Base-by-base conservation (phyloP, 345 rosid species). In the Physaria fendleri region DNA sequence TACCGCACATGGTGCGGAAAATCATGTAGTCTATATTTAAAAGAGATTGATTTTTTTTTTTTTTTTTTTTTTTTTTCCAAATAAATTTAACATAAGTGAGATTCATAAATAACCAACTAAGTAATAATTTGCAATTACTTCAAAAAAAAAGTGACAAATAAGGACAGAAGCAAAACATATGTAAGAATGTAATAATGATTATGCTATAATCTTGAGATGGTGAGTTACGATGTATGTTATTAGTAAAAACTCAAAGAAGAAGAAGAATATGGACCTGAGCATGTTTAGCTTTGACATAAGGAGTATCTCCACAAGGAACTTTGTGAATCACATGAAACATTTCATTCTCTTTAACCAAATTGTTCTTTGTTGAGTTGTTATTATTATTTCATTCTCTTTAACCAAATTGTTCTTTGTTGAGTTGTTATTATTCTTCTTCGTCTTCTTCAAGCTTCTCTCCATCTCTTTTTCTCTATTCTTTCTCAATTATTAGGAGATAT, bases 261-360 rank as follows among this genome's bases (percentile, higher is more conserved):
- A 46, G 11, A 46, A 11, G 27, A 37, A 35, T 13, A 11, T 43
- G 12, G 10, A 85, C 98, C 98, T 91, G 96, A 28, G 96, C 95
- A 59, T 78, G 86, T 65, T 91, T 91, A 48, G 96, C 98, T 70
- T 74, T 71, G 16, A 84, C 95, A 68, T 91, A 91, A 22, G 95
- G 95, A 54, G 88, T 74, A 62, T 88, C 98, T 3, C 98, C 98
- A 12, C 74, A 63, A 35, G 96, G 96, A 63, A 91, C 82, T 72
- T 90, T 90, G 65, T 83, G 82, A 54, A 79, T 49, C 6, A 85
- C 88, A 75, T 82, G 97, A 50, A 71, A 85, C 22, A 60, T 29
- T 11, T 78, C 79, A 43, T 48, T 71, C 6, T 74, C 75, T 57
- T 73, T 76, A 29, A 51, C 27, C 40, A 34, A 18, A 68, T 68